Evolutionary conservation across 768 basidiomycete genomes (phyloP), one percentile per base, ranked within the genome.

Genomic region (Tubosaeta sp.): DNA sequence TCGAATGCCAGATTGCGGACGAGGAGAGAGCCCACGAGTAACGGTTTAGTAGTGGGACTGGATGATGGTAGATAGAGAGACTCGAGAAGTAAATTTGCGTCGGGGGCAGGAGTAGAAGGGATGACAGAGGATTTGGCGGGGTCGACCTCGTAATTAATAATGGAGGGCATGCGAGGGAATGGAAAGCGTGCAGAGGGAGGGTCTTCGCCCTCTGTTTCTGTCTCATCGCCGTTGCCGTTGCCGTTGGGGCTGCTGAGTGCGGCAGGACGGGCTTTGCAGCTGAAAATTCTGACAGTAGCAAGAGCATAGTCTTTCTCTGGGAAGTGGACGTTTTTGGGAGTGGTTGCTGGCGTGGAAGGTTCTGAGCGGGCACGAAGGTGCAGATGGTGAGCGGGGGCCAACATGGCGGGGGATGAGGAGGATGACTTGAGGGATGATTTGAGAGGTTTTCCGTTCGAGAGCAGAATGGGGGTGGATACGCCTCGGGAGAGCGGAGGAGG

Each of bases 291-390:
- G 38, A 90, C 76, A 2, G 78, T 81, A 27, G 80, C 81, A 21
- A 89, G 73, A 1, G 71, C 79, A n/a, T 77, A 75, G 39, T 79
- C 77, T 52, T 80, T 74, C 44, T 79, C 76, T 12, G 91, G 87
- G 59, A 97, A 98, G 64, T 94, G 94, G 0, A 97, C 94, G 46
- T 83, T 86, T 73, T 95, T 95, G 1, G 79, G 81, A 12, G 75
- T 72, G 25, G 53, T 47, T 0, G 80, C 48, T 0, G 75, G 87
- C 1, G 85, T 83, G 1, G 79, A 67, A 0, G 93, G 89, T 27
- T 80, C 82, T 8, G 84, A 86, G 64, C 67, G 74, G 24, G 74
- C 69, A 56, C 69, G 73, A 46, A 48, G 56, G 51, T 66, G 64
- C 16, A 35, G 22, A 13, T 53, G 50, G 13, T 49, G 44, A n/a